Percentiles rank a stretch among this genome's conserved stretches.
These are phyloP conservation scores for Aspergillus neotritici DNA, from an alignment of 2,329 filamentous ascomycete species.

Conservation along the genomic window DNA sequence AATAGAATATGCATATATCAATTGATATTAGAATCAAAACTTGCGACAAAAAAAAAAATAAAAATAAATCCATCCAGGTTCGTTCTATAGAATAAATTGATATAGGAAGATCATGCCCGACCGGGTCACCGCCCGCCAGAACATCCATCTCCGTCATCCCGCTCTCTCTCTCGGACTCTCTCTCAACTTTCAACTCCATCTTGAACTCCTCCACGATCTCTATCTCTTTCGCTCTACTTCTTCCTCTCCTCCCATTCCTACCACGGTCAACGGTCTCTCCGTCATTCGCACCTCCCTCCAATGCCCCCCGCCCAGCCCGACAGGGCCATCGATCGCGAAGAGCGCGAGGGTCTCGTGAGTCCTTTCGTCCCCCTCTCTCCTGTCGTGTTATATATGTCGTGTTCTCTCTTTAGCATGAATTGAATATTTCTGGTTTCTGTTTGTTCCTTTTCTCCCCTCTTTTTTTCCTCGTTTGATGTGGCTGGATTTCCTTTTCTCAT, in stretches of 20 bases:
- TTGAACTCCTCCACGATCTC: no score
- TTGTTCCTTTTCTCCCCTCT: constrained; percentile 1
- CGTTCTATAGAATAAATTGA: no score
- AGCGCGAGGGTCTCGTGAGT: constrained; percentile 46
- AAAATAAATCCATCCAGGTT: no score
- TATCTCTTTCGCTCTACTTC: neutral
- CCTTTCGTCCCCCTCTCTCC: constrained; percentile 2
- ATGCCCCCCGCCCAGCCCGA: constrained; percentile 38
- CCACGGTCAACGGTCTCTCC: neutral
- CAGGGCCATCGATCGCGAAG: constrained; percentile 45
- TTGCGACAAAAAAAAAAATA: no score
- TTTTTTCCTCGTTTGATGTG: neutral
- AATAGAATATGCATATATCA: no score
- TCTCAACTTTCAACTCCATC: no score
- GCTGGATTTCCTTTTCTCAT: constrained; percentile 4
- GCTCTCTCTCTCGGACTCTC: no score
- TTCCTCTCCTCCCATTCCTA: neutral
- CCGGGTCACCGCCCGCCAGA: no score
- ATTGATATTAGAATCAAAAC: no score
- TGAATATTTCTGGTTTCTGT: constrained; percentile 2
- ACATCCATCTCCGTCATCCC: no score
- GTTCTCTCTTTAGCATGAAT: neutral
- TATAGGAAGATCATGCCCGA: no score
- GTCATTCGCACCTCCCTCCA: constrained; percentile 28
- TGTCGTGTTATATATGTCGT: constrained; percentile 4